phyloP scores from a whole-genome alignment of 805 yeast species.

The Hanseniaspora valbyensis region DNA sequence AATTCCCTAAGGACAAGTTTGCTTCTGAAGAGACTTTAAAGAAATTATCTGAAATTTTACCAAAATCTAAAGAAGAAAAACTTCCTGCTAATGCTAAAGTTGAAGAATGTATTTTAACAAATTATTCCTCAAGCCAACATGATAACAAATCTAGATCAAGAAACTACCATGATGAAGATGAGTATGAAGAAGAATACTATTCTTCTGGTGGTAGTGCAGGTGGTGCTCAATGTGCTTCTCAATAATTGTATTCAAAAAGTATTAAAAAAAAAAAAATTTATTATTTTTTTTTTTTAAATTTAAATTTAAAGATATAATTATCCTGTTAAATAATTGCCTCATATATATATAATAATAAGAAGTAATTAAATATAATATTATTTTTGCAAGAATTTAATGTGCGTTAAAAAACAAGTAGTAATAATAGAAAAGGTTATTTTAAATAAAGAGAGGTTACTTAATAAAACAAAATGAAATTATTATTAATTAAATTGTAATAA shows the following conservation, averaged over 20 bases:
- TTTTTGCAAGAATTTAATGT: no score
- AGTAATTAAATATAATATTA: no score
- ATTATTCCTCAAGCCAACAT: conserved; percentile 56
- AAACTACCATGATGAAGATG: conserved; percentile 41
- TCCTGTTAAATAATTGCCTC: no score
- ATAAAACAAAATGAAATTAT: no score
- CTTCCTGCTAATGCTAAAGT: conserved; percentile 65
- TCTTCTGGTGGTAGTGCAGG: conserved; percentile 17
- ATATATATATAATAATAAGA: no score
- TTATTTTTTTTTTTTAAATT: no score
- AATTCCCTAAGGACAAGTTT: conserved; percentile 72
- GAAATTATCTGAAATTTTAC: conserved; percentile 64
- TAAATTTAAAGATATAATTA: no score
- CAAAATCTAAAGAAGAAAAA: conserved; percentile 50
- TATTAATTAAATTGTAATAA: no score
- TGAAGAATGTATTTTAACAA: conserved; percentile 68
- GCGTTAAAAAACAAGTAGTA: no score
- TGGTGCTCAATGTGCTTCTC: conserved; percentile 73
- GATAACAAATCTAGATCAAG: conserved; percentile 31
- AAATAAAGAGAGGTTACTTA: no score
- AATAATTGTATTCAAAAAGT: conserved; percentile 37
- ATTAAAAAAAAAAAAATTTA: no score
- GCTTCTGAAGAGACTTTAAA: conserved; percentile 65
- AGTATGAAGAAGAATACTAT: conserved; percentile 37
- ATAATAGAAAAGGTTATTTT: no score